Evolutionary conservation across 2,329 filamentous ascomycete species (phyloP), one percentile per base, ranked within the genome.

Genomic region (Uncinocarpus reesii): DNA sequence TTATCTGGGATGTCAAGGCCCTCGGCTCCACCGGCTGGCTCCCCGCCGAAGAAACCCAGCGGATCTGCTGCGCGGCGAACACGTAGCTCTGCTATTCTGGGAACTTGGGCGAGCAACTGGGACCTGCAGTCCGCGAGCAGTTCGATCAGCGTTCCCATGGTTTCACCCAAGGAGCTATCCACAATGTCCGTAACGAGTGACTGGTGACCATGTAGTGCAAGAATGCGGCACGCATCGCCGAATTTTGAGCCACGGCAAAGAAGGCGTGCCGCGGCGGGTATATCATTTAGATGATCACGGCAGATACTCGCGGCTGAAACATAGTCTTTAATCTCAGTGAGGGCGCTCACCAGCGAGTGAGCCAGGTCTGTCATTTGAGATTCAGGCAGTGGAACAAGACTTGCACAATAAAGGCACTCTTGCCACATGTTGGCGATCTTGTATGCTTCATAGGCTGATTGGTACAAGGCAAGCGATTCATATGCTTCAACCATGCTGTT

Each of bases 61-160:
- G 92, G 92, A 58, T 98, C 88, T 54, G 86, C 80, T 32, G 77
- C 76, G 47, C 93, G 93, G 61, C 86, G 89, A 46, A 74, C 71
- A 1, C 90, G 81, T 21, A 98, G 76, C 62, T 95, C 90, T 5
- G 75, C 73, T 53, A 98, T 80, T 15, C 92, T 83, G 0, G 90
- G 88, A 0, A 95, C 79, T 62, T 98, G 92, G 0, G 87, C 84
- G 40, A 74, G 73, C 2, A 96, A 75, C 64, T 98, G 92, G 0
- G 74, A 74, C 63, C 86, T 87, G 77, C 90, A 96, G 64, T 98
- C 92, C 1, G 92, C 87, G 8, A 98, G 78, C 51, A 96, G 81
- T 62, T 96, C 92, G 0, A 88, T 95, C 58, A 83, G 89, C 46
- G 78, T 80, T 18, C 84, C 83, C 49, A 92, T 81, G 1, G 85